Conservation (phyloP, 2,329 filamentous ascomycete species). For the Pseudopithomyces maydicus region DNA sequence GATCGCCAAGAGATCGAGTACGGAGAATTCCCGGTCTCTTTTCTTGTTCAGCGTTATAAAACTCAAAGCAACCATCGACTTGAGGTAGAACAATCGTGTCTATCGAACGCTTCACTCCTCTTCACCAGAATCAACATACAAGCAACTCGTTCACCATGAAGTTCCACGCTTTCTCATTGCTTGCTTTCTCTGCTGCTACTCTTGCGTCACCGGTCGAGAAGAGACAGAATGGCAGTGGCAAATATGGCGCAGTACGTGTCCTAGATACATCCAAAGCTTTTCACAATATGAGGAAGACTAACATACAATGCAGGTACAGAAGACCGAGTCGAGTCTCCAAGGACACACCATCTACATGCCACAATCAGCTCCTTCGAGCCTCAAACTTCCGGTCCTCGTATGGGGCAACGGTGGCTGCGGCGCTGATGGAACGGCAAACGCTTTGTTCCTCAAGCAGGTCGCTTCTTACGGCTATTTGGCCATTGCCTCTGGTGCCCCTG, state of each 20-base stretch:
- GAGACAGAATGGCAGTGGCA: neutral
- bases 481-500: constrained; percentile 22
- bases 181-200: neutral
- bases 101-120: neutral
- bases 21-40: neutral
- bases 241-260: neutral
- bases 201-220: neutral
- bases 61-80: neutral
- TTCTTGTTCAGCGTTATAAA: neutral
- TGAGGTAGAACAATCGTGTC: neutral
- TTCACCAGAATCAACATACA: neutral
- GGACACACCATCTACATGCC: constrained; percentile 24
- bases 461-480: constrained; percentile 26
- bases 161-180: neutral
- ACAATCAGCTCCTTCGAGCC: constrained; percentile 5
- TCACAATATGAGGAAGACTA: neutral
- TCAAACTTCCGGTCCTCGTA: constrained; percentile 24
- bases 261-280: neutral
- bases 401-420: constrained; percentile 33
- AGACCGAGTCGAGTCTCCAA: constrained; percentile 12
- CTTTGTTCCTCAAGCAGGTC: constrained; percentile 20
- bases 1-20: constrained; percentile 2
- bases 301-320: constrained; percentile 7
- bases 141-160: neutral
- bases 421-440: constrained; percentile 18